Evolutionary conservation across 2,329 filamentous ascomycete species (phyloP).

Genomic region (Fusarium clavum): DNA sequence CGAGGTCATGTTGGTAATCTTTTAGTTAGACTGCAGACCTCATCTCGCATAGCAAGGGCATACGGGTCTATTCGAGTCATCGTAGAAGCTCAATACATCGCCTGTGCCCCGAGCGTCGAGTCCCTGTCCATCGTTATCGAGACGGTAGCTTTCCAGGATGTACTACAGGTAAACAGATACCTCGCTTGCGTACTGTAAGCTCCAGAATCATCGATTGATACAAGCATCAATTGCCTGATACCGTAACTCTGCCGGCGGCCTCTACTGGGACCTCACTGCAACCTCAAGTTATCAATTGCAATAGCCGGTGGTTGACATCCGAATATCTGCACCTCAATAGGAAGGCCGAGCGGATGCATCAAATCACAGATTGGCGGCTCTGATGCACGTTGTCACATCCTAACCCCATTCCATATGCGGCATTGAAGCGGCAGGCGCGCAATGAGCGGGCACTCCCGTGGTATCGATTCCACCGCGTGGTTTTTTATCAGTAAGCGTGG

Average conservation of each 20-base stretch:
- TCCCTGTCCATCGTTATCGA: slow-evolving; percentile 1
- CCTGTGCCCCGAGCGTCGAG: slow-evolving; percentile 5
- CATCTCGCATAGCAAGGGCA: slow-evolving; percentile 23
- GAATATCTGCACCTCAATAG: slow-evolving; percentile 35
- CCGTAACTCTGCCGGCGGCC: background rate
- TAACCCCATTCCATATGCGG: slow-evolving; percentile 31
- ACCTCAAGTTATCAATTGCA: slow-evolving; percentile 2
- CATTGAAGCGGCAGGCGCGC: slow-evolving; percentile 43
- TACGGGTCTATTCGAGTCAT: slow-evolving; percentile 14
- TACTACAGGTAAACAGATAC: background rate
- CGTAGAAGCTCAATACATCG: slow-evolving; percentile 1
- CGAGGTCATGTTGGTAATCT: slow-evolving; percentile 7
- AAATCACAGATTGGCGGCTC: slow-evolving; percentile 20
- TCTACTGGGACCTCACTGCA: slow-evolving; percentile 15
- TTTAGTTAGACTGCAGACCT: slow-evolving; percentile 1
- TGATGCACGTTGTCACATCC: slow-evolving; percentile 31
- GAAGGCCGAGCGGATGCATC: slow-evolving; percentile 34
- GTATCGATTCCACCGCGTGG: slow-evolving; percentile 34
- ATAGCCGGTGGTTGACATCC: slow-evolving; percentile 23
- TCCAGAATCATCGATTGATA: background rate
- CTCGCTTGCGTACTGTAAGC: slow-evolving; percentile 3
- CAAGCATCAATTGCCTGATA: slow-evolving; percentile 18
- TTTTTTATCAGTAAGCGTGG: slow-evolving; percentile 32
- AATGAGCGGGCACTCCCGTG: slow-evolving; percentile 46
- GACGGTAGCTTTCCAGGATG: background rate